These are phyloP conservation scores for Discostella stelligera DNA, from an alignment of 352 stramenopile species.

Conservation along the genomic window DNA sequence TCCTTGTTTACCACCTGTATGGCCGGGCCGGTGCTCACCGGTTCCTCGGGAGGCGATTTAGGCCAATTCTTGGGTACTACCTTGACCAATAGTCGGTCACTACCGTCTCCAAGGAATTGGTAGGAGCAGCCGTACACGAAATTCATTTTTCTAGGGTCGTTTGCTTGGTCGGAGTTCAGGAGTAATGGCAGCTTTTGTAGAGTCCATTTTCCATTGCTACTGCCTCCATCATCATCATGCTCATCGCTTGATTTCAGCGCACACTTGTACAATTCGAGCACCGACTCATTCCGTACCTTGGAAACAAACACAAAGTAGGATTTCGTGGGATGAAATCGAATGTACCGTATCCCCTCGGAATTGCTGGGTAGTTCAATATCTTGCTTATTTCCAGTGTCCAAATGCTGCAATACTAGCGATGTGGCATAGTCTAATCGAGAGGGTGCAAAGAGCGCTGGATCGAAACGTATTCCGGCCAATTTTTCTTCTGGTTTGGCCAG, in stretches of 20 bases:
- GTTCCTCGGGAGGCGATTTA: slow-evolving; percentile 9
- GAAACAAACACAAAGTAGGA: slow-evolving; percentile 41
- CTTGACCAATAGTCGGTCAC: slow-evolving; percentile 34
- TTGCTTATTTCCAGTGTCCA: slow-evolving; percentile 18
- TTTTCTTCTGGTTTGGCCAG: slow-evolving; percentile 45
- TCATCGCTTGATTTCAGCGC: slow-evolving; percentile 2
- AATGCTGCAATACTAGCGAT: slow-evolving; percentile 25
- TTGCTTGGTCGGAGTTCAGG: too few species aligned
- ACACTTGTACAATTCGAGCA: slow-evolving; percentile 49
- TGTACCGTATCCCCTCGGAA: slow-evolving; percentile 48
- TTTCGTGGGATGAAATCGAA: slow-evolving; percentile 33
- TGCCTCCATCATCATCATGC: not conserved
- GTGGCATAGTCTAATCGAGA: slow-evolving; percentile 38
- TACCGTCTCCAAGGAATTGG: slow-evolving; percentile 32
- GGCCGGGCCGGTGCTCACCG: slow-evolving; percentile 30
- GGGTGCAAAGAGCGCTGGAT: slow-evolving; percentile 34
- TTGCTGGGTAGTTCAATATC: slow-evolving; percentile 23
- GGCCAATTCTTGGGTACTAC: slow-evolving; percentile 20
- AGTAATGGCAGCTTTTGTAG: slow-evolving; percentile 18
- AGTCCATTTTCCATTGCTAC: slow-evolving; percentile 9
- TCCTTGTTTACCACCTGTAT: slow-evolving; percentile 41
- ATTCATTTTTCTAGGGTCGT: slow-evolving; percentile 34
- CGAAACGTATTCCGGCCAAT: slow-evolving; percentile 47
- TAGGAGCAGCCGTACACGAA: slow-evolving; percentile 39
- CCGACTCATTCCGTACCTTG: slow-evolving; percentile 43